phyloP scores from a whole-genome alignment of 768 basidiomycete genomes.

The Hericium rajendrae region DNA sequence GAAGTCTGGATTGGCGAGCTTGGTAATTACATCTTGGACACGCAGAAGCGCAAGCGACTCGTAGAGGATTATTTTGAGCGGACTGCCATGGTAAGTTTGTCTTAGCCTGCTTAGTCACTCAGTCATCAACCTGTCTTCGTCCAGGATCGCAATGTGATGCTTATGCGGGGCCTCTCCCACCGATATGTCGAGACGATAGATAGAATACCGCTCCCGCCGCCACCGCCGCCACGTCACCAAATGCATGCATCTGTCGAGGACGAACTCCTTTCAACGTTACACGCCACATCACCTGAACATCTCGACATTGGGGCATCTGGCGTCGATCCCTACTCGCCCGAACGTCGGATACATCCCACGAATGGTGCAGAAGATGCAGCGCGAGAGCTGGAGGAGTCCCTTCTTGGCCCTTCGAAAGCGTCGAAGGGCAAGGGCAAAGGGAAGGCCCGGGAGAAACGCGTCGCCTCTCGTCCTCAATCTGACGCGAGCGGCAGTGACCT shows the following conservation, averaged over 20 bases:
- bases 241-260: conserved; percentile 23
- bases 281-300: conserved; percentile 22
- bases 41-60: conserved; percentile 62
- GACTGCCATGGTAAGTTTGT: conserved; percentile 44
- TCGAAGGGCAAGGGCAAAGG: conserved; percentile 24
- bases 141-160: conserved; percentile 61
- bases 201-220: conserved; percentile 33
- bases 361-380: conserved; percentile 45
- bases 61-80: conserved; percentile 68
- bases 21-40: conserved; percentile 58
- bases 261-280: conserved; percentile 26
- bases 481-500: conserved; percentile 48
- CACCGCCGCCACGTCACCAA: conserved; percentile 26
- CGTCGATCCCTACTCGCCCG: conserved; percentile 4
- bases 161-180: conserved; percentile 50
- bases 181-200: conserved; percentile 43
- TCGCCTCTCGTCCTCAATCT: conserved; percentile 37
- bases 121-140: conserved; percentile 2
- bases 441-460: conserved; percentile 47
- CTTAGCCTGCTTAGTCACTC: neutral
- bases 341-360: conserved; percentile 9
- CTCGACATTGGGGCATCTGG: conserved; percentile 7
- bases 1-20: conserved; percentile 71
- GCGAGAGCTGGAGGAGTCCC: conserved; percentile 44
- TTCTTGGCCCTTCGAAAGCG: conserved; percentile 28